Base-by-base conservation (phyloP, 2,329 filamentous ascomycete genomes). In the Cladosporium austrohemisphaericum region DNA sequence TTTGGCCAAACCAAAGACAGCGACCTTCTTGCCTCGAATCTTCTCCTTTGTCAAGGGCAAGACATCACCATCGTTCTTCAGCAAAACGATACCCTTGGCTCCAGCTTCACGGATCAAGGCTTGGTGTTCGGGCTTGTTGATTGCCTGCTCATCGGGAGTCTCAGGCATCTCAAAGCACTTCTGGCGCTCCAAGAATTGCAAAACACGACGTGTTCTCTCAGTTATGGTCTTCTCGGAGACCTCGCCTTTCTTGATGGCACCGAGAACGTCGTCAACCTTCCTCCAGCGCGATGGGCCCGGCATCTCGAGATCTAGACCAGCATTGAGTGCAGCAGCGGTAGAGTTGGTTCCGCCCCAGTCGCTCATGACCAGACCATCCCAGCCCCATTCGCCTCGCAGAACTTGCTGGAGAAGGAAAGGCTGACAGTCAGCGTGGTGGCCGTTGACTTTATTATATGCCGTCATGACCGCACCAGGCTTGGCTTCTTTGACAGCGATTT, bases 301-400 rank as follows among this genome's bases (percentile, higher is more conserved):
- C 88, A 93, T 94, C 16, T 79, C 78, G 83, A 94, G 89, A 66
- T 94, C 89, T 20, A 93, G 72, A 25, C 88, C 88, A 23, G 86
- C 85, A 35, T 80, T 74, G 2, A 87, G 82, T n/a, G 78, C 78
- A 14, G 81, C 72, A 3, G 76, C 79, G 49, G 84, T 84, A 1
- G 80, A 74, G 60, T 91, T 85, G 55, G 88, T 84, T 3, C 86
- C 87, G 57, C 18, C 26, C 85, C 87, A 93, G 65, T 94, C 88
- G 16, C 77, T 81, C 78, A 88, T 82, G 26, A 75, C 67, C 7
- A 69, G 56, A 8, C 73, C 67, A 40, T 71, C 69, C 47, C 84
- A 81, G 13, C 83, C 80, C 85, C 85, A 89, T 60, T 88, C 81
- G 1, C 77, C 76, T 49, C 86, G 74, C 7, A 90, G 70, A 35